These are phyloP conservation scores for Symmetrospora coprosmae DNA, from an alignment of 768 basidiomycete species.

Conservation along the genomic window DNA sequence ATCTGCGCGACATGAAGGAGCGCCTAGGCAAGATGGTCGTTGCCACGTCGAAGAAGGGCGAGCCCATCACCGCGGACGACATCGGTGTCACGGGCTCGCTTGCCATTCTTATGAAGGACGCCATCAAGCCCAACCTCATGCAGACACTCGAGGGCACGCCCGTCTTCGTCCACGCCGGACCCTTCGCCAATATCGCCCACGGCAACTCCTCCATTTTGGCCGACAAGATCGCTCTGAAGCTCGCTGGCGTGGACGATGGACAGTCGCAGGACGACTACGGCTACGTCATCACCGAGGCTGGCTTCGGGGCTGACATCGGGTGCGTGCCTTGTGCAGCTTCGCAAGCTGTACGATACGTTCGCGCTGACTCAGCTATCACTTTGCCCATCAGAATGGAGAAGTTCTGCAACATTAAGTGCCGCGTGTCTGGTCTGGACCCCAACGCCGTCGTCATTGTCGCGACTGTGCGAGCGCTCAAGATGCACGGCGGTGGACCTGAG, in stretches of 20 bases:
- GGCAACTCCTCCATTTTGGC: conserved; percentile 94
- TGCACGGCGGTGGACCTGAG: conserved; percentile 97
- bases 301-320: conserved; percentile 96
- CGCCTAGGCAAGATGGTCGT: conserved; percentile 92
- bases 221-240: conserved; percentile 90
- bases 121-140: conserved; percentile 98
- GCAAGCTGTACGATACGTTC: not conserved
- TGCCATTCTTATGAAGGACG: conserved; percentile 94
- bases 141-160: conserved; percentile 96
- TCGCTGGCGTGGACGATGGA: conserved; percentile 86
- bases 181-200: conserved; percentile 98
- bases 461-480: conserved; percentile 92
- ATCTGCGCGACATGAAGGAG: conserved; percentile 77
- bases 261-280: conserved; percentile 66
- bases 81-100: conserved; percentile 88
- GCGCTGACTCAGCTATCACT: not conserved
- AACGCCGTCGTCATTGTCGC: conserved; percentile 93
- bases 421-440: conserved; percentile 77
- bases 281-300: conserved; percentile 94
- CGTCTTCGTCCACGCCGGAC: conserved; percentile 96
- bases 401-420: conserved; percentile 99
- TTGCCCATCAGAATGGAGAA: conserved; percentile 60
- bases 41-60: conserved; percentile 76
- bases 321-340: conserved; percentile 28
- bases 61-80: conserved; percentile 89